Conservation (phyloP, 164 flowering plant species). For the Akebia trifoliata region DNA sequence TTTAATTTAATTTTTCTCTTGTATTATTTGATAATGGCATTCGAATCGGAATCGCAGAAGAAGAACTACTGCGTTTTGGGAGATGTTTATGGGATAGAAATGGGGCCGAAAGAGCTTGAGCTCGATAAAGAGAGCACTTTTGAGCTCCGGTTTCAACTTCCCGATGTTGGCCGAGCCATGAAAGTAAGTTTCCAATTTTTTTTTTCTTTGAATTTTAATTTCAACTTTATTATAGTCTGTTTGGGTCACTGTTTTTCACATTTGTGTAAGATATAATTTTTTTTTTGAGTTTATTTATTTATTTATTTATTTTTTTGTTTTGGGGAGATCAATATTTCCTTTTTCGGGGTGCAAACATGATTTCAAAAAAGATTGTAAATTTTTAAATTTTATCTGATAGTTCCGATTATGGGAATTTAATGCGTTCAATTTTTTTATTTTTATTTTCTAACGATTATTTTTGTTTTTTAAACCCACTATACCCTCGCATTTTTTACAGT, state of each 20-base stretch:
- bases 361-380: too few species aligned
- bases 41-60: conserved; percentile 48
- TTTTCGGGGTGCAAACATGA: too few species aligned
- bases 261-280: neutral
- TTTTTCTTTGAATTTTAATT: neutral
- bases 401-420: too few species aligned
- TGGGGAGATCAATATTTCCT: neutral
- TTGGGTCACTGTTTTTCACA: neutral
- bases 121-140: conserved; percentile 27
- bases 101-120: conserved; percentile 41
- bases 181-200: conserved; percentile 26
- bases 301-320: neutral
- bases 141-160: conserved; percentile 45
- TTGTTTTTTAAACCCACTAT: too few species aligned
- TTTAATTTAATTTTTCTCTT: neutral
- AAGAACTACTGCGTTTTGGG: conserved; percentile 38
- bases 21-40: conserved; percentile 22
- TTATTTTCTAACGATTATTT: too few species aligned
- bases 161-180: conserved; percentile 36
- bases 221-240: neutral
- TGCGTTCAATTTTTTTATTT: too few species aligned
- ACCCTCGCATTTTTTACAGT: too few species aligned
- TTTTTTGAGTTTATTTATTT: neutral
- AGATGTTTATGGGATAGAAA: conserved; percentile 40
- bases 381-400: too few species aligned